Percentiles rank a stretch among this genome's conserved stretches.
Conservation (phyloP, 2,329 filamentous ascomycete species). For the Plenodomus tracheiphilus region DNA sequence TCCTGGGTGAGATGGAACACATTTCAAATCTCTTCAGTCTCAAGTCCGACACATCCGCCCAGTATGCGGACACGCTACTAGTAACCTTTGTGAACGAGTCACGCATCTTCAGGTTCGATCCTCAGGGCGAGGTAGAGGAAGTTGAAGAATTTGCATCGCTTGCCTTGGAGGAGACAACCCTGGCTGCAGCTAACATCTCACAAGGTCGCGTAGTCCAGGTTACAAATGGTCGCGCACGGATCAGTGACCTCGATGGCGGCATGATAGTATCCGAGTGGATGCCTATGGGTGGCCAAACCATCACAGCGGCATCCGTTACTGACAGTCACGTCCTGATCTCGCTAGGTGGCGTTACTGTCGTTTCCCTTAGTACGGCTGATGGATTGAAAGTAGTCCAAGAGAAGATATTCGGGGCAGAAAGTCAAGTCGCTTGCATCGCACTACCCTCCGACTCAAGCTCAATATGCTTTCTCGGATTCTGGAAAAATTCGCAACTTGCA, state of each 20-base stretch:
- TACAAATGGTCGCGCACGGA: constrained; percentile 63
- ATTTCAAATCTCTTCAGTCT: constrained; percentile 75
- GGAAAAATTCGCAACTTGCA: constrained; percentile 78
- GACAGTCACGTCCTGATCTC: constrained; percentile 71
- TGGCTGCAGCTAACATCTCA: constrained; percentile 69
- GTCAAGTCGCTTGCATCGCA: constrained; percentile 85
- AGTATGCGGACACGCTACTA: constrained; percentile 69
- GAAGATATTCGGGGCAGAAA: constrained; percentile 65
- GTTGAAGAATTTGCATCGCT: constrained; percentile 75
- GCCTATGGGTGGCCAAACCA: constrained; percentile 54
- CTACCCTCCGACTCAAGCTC: constrained; percentile 66
- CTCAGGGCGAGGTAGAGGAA: constrained; percentile 81
- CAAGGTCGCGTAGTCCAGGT: constrained; percentile 73
- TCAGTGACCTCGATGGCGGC: constrained; percentile 63
- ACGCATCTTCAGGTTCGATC: constrained; percentile 75
- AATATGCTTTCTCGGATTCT: constrained; percentile 83
- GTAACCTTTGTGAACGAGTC: constrained; percentile 84
- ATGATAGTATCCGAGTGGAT: constrained; percentile 64
- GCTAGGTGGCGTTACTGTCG: constrained; percentile 71
- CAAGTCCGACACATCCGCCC: constrained; percentile 53
- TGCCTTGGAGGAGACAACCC: constrained; percentile 68
- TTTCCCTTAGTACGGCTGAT: constrained; percentile 66
- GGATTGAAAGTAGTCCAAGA: constrained; percentile 61
- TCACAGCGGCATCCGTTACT: constrained; percentile 80
- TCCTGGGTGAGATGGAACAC: constrained; percentile 76